Evolutionary conservation across 495 filamentous ascomycete genomes (phyloP).

Genomic region (Podospora conica): DNA sequence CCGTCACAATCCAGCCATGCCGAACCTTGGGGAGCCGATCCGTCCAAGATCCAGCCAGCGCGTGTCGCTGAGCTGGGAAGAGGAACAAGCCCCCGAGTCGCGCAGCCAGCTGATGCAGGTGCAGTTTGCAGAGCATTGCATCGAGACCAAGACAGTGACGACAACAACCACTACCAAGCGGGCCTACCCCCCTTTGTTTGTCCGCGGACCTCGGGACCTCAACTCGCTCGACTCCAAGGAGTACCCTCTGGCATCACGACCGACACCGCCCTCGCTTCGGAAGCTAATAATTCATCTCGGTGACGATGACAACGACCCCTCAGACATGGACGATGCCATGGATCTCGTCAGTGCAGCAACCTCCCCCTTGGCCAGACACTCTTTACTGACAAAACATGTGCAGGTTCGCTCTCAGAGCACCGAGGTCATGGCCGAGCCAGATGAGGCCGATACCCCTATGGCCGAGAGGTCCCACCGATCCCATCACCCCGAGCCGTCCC

Average conservation of each 20-base stretch:
- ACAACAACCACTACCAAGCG: conserved; percentile 94
- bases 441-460: conserved; percentile 29
- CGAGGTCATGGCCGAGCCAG: conserved; percentile 30
- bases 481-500: conserved; percentile 16
- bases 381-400: neutral
- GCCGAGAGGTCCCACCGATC: conserved; percentile 20
- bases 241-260: conserved; percentile 77
- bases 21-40: conserved; percentile 25
- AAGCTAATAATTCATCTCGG: conserved; percentile 64
- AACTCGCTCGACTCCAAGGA: conserved; percentile 75
- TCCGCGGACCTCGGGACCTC: conserved; percentile 68
- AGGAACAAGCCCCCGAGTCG: conserved; percentile 31
- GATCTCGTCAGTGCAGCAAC: conserved; percentile 12
- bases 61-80: conserved; percentile 43
- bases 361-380: neutral
- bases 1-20: neutral
- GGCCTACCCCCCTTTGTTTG: conserved; percentile 73
- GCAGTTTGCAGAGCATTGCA: conserved; percentile 50
- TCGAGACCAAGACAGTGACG: conserved; percentile 67
- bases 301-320: conserved; percentile 49
- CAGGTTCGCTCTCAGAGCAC: conserved; percentile 31
- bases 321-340: conserved; percentile 58
- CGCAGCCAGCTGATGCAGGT: conserved; percentile 37
- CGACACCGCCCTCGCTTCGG: conserved; percentile 70
- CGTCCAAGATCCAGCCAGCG: conserved; percentile 41